These are phyloP conservation scores for Eragrostis curvula DNA, from an alignment of 176 grass and related monocot species.

Conservation along the genomic window DNA sequence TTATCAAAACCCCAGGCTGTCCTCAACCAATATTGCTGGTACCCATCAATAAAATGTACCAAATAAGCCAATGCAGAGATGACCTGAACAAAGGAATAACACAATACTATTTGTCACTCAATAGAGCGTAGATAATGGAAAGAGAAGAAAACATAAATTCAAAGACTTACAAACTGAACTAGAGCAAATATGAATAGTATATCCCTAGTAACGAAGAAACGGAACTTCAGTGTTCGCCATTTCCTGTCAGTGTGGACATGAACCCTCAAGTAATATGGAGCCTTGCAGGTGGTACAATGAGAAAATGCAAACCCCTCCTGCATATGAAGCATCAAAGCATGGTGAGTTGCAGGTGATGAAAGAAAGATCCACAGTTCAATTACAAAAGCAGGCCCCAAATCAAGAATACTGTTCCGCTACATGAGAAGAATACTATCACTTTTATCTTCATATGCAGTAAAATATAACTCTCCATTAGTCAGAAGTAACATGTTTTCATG, in stretches of 20 bases:
- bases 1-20: conserved; percentile 88
- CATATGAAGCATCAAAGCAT: conserved; percentile 18
- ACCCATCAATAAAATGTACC: conserved; percentile 90
- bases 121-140: conserved; percentile 32
- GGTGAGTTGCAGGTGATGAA: background rate
- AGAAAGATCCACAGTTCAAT: background rate
- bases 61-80: conserved; percentile 88
- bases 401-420: too few relatives aligned
- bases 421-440: too few relatives aligned
- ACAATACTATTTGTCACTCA: conserved; percentile 39
- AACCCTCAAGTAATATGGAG: conserved; percentile 96
- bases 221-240: conserved; percentile 96
- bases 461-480: background rate
- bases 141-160: background rate
- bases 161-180: conserved; percentile 84
- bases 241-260: conserved; percentile 96
- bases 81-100: conserved; percentile 58
- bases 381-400: too few relatives aligned
- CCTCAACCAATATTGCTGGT: conserved; percentile 91
- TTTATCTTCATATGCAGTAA: too few relatives aligned
- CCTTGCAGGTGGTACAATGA: conserved; percentile 99
- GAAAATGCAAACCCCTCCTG: conserved; percentile 99
- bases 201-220: conserved; percentile 99
- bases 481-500: background rate
- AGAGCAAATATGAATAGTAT: conserved; percentile 94